These are phyloP conservation scores for Alectoria sarmentosa DNA, from an alignment of 495 filamentous ascomycete species.

Conservation along the genomic window DNA sequence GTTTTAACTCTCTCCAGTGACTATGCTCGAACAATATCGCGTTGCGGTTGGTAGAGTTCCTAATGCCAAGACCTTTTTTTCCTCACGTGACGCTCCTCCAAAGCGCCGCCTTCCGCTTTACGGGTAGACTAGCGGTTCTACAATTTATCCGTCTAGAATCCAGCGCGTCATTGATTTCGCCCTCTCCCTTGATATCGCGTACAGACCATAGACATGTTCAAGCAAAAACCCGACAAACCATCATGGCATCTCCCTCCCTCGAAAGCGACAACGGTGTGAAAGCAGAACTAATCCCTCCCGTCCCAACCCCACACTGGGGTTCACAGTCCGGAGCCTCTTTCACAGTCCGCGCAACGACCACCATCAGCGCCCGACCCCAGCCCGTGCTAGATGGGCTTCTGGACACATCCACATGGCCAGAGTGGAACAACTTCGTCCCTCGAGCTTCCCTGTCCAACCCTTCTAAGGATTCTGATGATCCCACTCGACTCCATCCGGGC, in stretches of 20 bases:
- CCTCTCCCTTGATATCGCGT: background rate
- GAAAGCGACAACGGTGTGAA: background rate
- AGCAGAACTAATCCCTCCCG: conserved; percentile 13
- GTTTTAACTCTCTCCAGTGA: too few relatives aligned
- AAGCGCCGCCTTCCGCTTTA: too few relatives aligned
- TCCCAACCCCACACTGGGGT: conserved; percentile 26
- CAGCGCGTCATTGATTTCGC: background rate
- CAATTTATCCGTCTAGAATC: background rate
- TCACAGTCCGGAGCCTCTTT: conserved; percentile 14
- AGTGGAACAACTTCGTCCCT: conserved; percentile 29
- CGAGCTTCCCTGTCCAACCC: background rate
- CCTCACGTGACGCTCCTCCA: too few relatives aligned
- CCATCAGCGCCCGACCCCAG: conserved; percentile 14
- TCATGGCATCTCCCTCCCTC: conserved; percentile 1
- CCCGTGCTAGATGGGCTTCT: conserved; percentile 19
- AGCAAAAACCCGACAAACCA: background rate
- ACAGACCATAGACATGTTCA: background rate
- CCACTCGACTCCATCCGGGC: conserved; percentile 6
- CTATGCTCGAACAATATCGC: too few relatives aligned
- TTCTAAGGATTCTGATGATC: background rate
- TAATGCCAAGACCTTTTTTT: background rate
- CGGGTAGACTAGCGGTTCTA: background rate
- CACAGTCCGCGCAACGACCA: conserved; percentile 21
- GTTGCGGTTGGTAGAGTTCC: too few relatives aligned
- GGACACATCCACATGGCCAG: conserved; percentile 20